phyloP scores from a whole-genome alignment of 2,329 filamentous ascomycete genomes.

The Cladosporium sp. region DNA sequence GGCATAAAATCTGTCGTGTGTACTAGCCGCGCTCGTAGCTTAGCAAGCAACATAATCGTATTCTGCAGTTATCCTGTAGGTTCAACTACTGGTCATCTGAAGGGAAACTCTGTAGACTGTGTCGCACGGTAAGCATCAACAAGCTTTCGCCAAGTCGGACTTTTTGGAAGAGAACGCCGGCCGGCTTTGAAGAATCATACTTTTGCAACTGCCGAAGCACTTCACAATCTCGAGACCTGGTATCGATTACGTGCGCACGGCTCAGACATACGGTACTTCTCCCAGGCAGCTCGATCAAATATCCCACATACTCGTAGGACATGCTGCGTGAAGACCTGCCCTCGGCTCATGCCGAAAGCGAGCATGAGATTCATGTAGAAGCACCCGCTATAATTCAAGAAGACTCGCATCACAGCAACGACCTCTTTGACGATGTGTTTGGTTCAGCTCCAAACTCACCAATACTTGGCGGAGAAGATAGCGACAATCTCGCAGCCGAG shows the following conservation, averaged over 20 bases:
- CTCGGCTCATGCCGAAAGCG: slow-evolving; percentile 4
- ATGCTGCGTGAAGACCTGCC: slow-evolving; percentile 29
- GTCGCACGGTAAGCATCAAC: neutral
- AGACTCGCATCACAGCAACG: slow-evolving; percentile 13
- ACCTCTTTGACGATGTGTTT: slow-evolving; percentile 44
- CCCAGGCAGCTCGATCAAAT: no score
- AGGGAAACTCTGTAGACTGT: no score
- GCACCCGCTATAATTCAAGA: slow-evolving; percentile 3
- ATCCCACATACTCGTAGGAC: neutral
- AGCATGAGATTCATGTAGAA: neutral
- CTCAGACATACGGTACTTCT: no score
- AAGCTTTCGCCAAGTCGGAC: neutral
- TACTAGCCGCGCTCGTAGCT: no score
- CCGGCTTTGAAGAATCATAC: neutral
- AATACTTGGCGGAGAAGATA: neutral
- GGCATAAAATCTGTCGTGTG: no score
- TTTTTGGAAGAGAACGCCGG: neutral
- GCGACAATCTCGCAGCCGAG: neutral
- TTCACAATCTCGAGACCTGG: neutral
- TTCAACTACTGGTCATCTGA: no score
- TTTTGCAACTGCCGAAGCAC: neutral
- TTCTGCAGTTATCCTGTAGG: no score
- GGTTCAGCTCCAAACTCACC: slow-evolving; percentile 42
- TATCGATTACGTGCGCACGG: neutral
- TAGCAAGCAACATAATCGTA: no score